A percentile compares a stretch with the other conserved stretches of the same genome.
Conservation (phyloP, 2,329 filamentous ascomycete species). For the Exophiala xenobiotica region DNA sequence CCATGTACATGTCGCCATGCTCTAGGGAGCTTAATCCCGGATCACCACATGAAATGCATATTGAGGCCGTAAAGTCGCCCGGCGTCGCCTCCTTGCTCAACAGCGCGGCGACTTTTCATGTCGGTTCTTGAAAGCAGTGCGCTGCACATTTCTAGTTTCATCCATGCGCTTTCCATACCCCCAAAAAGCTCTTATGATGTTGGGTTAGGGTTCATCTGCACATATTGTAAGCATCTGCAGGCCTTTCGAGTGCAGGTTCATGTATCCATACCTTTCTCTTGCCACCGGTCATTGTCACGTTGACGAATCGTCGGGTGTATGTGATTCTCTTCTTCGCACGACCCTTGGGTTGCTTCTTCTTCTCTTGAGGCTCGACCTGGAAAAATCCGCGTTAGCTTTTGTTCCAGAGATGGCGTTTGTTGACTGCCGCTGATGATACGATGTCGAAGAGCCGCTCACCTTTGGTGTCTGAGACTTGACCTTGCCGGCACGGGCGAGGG, state of each 20-base stretch:
- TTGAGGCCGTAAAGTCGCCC: not conserved
- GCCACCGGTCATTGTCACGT: conserved; percentile 94
- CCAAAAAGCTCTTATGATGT: conserved; percentile 19
- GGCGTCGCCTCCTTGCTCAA: not conserved
- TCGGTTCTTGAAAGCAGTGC: not conserved
- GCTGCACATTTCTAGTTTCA: conserved; percentile 2
- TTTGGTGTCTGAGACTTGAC: conserved; percentile 94
- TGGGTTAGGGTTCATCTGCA: conserved; percentile 29
- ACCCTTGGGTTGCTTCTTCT: conserved; percentile 95
- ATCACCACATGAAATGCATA: conserved; percentile 9
- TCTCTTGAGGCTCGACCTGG: conserved; percentile 86
- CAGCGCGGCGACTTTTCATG: not conserved
- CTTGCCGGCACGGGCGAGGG: conserved; percentile 89
- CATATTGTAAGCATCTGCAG: conserved; percentile 1
- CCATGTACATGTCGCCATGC: conserved; percentile 8
- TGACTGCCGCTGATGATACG: conserved; percentile 7
- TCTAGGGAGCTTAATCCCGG: conserved; percentile 17
- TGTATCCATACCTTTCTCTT: conserved; percentile 96
- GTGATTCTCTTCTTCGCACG: conserved; percentile 94
- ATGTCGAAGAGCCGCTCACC: conserved; percentile 54
- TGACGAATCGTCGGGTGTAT: conserved; percentile 97
- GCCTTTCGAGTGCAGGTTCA: too few species aligned
- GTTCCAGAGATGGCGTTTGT: not conserved
- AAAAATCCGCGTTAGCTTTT: conserved; percentile 9
- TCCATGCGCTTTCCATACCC: not conserved